These are phyloP conservation scores for Limnanthes douglasii DNA, from an alignment of 345 rosid species.

Conservation along the genomic window DNA sequence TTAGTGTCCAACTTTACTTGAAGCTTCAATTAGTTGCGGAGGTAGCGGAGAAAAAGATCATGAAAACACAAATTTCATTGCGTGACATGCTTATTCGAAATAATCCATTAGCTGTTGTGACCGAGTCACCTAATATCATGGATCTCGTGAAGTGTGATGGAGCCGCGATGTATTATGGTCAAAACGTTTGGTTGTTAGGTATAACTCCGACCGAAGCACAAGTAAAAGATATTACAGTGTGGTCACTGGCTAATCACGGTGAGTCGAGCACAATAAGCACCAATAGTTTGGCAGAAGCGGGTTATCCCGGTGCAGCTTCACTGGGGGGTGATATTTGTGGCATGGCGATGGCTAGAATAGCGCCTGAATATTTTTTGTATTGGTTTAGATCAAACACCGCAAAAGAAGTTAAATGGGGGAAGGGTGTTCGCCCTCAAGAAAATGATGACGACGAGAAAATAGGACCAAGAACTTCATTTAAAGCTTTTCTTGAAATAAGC, in stretches of 20 bases:
- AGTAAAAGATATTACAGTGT: constrained; percentile 45
- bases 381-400: constrained; percentile 90
- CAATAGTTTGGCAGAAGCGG: constrained; percentile 58
- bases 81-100: constrained; percentile 86
- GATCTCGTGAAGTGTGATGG: constrained; percentile 92
- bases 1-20: constrained; percentile 58
- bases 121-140: constrained; percentile 77
- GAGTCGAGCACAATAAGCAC: constrained; percentile 66
- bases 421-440: constrained; percentile 55
- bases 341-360: constrained; percentile 64
- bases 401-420: constrained; percentile 74
- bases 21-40: constrained; percentile 62
- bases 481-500: constrained; percentile 69
- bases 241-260: constrained; percentile 51
- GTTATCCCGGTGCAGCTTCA: constrained; percentile 49
- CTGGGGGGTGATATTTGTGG: constrained; percentile 80
- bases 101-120: constrained; percentile 52
- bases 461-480: constrained; percentile 78
- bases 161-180: constrained; percentile 53
- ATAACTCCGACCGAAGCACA: constrained; percentile 65
- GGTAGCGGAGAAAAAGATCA: constrained; percentile 49
- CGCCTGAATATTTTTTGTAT: constrained; percentile 52
- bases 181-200: constrained; percentile 55
- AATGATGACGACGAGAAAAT: constrained; percentile 54
- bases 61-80: constrained; percentile 49